These are phyloP conservation scores for Pyrenopolyporus hunteri DNA, from an alignment of 495 filamentous ascomycete genomes.

Conservation along the genomic window DNA sequence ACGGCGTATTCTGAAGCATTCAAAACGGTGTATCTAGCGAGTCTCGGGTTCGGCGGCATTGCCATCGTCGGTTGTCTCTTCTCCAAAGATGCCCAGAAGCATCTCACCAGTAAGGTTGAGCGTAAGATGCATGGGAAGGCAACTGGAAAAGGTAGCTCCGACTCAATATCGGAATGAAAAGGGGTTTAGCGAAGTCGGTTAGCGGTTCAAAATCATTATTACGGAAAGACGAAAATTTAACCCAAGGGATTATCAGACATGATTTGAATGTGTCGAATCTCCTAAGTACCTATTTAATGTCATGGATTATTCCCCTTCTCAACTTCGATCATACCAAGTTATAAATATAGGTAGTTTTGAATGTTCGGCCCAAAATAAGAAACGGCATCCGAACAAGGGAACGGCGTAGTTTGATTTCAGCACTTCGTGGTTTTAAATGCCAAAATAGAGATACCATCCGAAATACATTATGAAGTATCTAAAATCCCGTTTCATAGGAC, in stretches of 20 bases:
- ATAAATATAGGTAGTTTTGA: background rate
- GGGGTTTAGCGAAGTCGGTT: background rate
- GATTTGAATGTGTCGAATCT: background rate
- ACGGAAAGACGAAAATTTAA: background rate
- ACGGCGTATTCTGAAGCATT: slow-evolving; percentile 52
- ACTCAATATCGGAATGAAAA: slow-evolving; percentile 4
- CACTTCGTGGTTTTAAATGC: no score
- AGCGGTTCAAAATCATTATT: background rate
- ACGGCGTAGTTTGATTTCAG: no score
- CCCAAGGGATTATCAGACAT: background rate
- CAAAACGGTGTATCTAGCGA: slow-evolving; percentile 54
- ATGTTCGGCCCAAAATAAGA: no score
- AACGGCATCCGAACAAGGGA: background rate
- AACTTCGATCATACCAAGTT: slow-evolving; percentile 4
- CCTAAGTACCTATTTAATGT: background rate
- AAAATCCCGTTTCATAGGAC: no score
- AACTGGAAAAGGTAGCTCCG: slow-evolving; percentile 8
- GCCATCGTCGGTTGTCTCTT: slow-evolving; percentile 52
- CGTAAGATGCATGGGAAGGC: slow-evolving; percentile 35
- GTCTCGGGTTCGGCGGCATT: slow-evolving; percentile 53
- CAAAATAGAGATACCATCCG: no score
- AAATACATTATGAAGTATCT: no score
- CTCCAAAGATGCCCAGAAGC: slow-evolving; percentile 44
- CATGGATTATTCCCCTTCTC: background rate
- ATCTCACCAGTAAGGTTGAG: slow-evolving; percentile 47